These are phyloP conservation scores for Bryoerythrophyllum caledonicum DNA, from an alignment of 225 moss, liverwort and hornwort species.

Conservation along the genomic window DNA sequence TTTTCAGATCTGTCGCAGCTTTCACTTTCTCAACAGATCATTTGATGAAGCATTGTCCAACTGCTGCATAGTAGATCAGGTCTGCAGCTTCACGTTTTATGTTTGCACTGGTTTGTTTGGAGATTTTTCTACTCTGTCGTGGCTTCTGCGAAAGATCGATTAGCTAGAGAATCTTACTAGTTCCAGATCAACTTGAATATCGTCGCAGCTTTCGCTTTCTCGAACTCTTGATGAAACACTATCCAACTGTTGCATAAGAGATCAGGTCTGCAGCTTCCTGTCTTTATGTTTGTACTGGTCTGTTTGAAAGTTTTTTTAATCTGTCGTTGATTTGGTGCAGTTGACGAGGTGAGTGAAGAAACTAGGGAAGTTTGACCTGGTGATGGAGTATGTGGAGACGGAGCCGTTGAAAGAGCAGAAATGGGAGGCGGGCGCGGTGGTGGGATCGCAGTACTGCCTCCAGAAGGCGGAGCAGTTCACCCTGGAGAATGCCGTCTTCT, in stretches of 20 bases:
- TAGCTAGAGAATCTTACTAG: neutral
- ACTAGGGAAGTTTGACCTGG: too few relatives aligned
- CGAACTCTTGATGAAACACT: neutral
- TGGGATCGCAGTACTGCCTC: constrained; percentile 34
- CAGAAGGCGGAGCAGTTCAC: constrained; percentile 31
- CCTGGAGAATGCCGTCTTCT: constrained; percentile 29
- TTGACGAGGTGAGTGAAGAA: neutral
- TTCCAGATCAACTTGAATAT: neutral
- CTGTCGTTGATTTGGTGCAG: neutral
- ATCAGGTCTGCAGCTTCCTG: neutral
- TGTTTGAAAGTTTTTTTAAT: neutral
- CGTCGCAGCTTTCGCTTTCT: neutral
- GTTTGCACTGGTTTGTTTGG: neutral
- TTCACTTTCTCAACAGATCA: neutral
- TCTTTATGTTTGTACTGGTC: neutral
- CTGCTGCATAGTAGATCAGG: neutral
- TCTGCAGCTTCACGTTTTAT: neutral
- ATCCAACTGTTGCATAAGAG: too few relatives aligned
- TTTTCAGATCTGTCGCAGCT: neutral
- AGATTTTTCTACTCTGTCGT: too few relatives aligned
- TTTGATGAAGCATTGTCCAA: too few relatives aligned
- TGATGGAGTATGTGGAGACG: constrained; percentile 9
- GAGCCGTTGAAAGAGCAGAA: constrained; percentile 14
- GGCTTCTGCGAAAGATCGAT: neutral
- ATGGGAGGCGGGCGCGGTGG: constrained; percentile 25